Evolutionary conservation across 75 land plant species (phyloP), one percentile per base, ranked within the genome.

Genomic region (Adiantum capillusveneris): DNA sequence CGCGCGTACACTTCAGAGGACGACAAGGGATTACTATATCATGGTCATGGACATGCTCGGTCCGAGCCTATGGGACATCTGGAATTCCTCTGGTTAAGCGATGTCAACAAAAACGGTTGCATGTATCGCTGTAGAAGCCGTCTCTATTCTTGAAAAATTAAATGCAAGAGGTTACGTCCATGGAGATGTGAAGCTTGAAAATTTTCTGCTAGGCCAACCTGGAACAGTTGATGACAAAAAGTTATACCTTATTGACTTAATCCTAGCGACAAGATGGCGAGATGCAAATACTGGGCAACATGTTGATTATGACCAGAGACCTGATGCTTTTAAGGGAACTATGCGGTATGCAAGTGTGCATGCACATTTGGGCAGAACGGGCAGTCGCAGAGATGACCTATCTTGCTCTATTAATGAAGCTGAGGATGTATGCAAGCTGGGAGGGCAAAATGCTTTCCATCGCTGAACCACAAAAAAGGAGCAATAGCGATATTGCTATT

Each of bases 191-290:
- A 74, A 74, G 42, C 74, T 66, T 36, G 65, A 63, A 24, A 74
- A 74, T 29, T 74, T 74, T 14, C 24, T 74, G 42, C 73, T 69
- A 17, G 74, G 74, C 16, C 65, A 53, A 27, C 72, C 72, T 53
- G 73, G 73, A 2, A 60, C 72, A 20, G n/a, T n/a, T n/a, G n/a
- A n/a, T n/a, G n/a, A n/a, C n/a, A n/a, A n/a, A n/a, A n/a, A n/a
- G n/a, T n/a, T n/a, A n/a, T 91, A 63, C 61, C 89, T 91, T 34
- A 79, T 91, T n/a, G 97, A 91, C 75, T 89, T 91, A 66, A 94
- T 94, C 28, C 62, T 91, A 43, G 94, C 94, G 88, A 66, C n/a
- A n/a, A n/a, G 20, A 5, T 29, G 6, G n/a, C n/a, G n/a, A n/a
- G n/a, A n/a, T n/a, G n/a, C n/a, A n/a, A n/a, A n/a, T n/a, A n/a